Conservation (phyloP, 106 monocot genomes). For the Phalaenopsis equestris region DNA sequence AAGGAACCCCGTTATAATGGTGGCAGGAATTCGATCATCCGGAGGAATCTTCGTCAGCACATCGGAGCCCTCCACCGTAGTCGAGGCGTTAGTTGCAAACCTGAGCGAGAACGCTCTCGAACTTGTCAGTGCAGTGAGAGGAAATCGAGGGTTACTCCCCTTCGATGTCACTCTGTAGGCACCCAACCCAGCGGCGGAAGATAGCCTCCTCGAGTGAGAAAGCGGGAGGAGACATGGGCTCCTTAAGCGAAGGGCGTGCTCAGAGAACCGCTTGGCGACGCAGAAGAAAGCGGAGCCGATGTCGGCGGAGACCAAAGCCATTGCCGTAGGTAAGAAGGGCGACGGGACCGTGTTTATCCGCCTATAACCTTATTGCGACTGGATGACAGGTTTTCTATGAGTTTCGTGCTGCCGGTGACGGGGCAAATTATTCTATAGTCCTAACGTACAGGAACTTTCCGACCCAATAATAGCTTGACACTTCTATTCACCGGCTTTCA, state of each 20-base stretch:
- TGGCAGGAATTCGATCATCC: slow-evolving; percentile 55
- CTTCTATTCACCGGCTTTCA: too few species aligned
- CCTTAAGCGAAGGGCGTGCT: background rate
- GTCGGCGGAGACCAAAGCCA: slow-evolving; percentile 33
- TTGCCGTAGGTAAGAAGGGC: slow-evolving; percentile 10
- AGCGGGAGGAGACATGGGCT: background rate
- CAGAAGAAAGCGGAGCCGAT: slow-evolving; percentile 27
- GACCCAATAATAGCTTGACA: too few species aligned
- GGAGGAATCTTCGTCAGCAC: slow-evolving; percentile 39
- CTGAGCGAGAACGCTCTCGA: slow-evolving; percentile 13
- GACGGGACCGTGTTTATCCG: too few species aligned
- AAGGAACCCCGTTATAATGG: slow-evolving; percentile 67
- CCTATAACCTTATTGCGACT: too few species aligned
- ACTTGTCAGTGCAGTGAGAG: background rate
- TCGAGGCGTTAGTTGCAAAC: slow-evolving; percentile 25
- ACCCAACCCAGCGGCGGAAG: background rate
- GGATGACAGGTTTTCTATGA: too few species aligned
- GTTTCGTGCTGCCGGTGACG: too few species aligned
- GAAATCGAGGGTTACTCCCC: background rate
- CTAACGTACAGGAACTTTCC: too few species aligned
- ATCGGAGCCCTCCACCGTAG: slow-evolving; percentile 31
- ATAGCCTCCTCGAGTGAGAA: background rate
- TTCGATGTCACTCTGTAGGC: background rate
- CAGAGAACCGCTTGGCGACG: slow-evolving; percentile 19
- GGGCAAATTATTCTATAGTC: too few species aligned